Percentiles rank a stretch among this genome's conserved stretches.
These are phyloP conservation scores for Capronia epimyces DNA, from an alignment of 2,329 filamentous ascomycete genomes.

Conservation along the genomic window DNA sequence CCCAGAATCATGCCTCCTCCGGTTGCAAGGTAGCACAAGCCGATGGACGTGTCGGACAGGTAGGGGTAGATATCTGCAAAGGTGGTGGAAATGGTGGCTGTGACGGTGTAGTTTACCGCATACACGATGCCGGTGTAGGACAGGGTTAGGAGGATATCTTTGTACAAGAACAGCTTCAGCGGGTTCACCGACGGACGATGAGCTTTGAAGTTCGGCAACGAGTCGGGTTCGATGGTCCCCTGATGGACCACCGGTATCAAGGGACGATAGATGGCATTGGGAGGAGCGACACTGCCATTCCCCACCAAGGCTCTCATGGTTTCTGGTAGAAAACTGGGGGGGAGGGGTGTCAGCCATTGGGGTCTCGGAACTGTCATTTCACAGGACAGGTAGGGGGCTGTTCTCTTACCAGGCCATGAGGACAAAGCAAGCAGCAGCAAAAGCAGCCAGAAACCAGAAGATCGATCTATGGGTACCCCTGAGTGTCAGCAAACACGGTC, in stretches of 20 bases:
- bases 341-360: no score
- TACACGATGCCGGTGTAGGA: conserved; percentile 49
- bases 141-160: conserved; percentile 42
- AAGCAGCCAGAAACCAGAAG: conserved; percentile 42
- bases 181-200: conserved; percentile 43
- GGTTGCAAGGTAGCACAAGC: conserved; percentile 52
- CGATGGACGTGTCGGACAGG: conserved; percentile 43
- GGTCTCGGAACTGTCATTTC: no score
- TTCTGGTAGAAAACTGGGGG: conserved; percentile 35
- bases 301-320: conserved; percentile 36
- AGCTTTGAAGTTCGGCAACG: conserved; percentile 28
- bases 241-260: not conserved
- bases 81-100: conserved; percentile 49
- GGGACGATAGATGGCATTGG: conserved; percentile 13
- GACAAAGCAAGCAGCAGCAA: conserved; percentile 33
- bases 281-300: conserved; percentile 31
- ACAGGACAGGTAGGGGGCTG: no score
- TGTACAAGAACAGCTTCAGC: conserved; percentile 45
- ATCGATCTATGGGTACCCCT: conserved; percentile 29
- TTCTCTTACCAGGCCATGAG: conserved; percentile 27
- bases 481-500: not conserved
- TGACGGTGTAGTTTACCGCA: conserved; percentile 52
- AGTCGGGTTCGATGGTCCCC: not conserved
- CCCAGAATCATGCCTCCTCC: conserved; percentile 52
- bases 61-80: conserved; percentile 41